Evolutionary conservation across 495 filamentous ascomycete species (phyloP).

Genomic region (Neurospora discreta): DNA sequence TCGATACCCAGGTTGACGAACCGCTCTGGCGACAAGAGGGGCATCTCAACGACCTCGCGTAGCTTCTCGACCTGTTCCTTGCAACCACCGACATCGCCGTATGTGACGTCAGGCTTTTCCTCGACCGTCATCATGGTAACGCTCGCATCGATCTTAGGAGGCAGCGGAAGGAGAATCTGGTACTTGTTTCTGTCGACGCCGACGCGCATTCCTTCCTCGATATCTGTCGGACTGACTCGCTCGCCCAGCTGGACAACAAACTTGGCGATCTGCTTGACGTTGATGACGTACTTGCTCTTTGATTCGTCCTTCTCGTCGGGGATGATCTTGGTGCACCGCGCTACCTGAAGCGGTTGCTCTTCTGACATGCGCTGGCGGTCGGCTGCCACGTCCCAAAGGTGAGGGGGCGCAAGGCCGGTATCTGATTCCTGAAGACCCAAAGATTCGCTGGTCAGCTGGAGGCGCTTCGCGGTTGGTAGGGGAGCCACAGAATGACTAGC

Average conservation of each 20-base stretch:
- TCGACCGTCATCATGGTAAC: constrained; percentile 99
- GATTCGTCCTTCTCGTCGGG: constrained; percentile 90
- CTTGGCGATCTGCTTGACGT: constrained; percentile 99
- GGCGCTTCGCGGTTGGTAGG: background rate
- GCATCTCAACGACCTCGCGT: constrained; percentile 97
- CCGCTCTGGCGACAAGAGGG: constrained; percentile 86
- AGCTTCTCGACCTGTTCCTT: constrained; percentile 99
- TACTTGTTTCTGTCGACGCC: constrained; percentile 98
- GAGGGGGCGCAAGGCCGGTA: constrained; percentile 92
- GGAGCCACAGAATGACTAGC: background rate
- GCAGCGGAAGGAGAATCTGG: constrained; percentile 93
- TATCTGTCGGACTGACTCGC: constrained; percentile 94
- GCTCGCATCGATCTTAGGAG: constrained; percentile 96
- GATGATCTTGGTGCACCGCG: constrained; percentile 98
- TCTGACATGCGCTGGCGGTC: constrained; percentile 97
- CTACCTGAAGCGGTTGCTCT: constrained; percentile 95
- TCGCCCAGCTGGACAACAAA: constrained; percentile 98
- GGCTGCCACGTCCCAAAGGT: constrained; percentile 97
- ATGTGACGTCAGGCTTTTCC: constrained; percentile 98
- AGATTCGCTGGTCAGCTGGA: constrained; percentile 1
- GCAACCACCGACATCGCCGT: constrained; percentile 96
- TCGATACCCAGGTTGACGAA: constrained; percentile 98
- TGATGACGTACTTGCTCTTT: constrained; percentile 99
- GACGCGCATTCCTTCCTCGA: constrained; percentile 97
- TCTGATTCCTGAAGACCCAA: constrained; percentile 69